Conservation (phyloP, 441 rosid genomes). For the Manihot esculenta region DNA sequence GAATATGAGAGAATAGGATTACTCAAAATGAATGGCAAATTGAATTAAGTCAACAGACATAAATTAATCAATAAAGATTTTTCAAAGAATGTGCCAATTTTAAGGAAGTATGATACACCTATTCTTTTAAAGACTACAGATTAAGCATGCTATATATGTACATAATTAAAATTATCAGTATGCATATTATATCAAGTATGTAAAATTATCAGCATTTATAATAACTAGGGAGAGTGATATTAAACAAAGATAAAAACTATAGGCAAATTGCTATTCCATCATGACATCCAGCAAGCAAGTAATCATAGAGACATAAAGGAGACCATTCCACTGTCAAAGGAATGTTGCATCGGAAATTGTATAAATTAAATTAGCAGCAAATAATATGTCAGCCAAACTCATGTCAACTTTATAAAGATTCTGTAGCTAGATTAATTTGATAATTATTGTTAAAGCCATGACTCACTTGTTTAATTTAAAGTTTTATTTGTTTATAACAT, state of each 20-base stretch:
- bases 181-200: background rate
- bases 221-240: constrained; percentile 2
- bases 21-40: background rate
- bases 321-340: constrained; percentile 97
- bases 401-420: background rate
- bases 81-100: background rate
- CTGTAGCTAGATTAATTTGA: background rate
- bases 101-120: background rate
- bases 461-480: no score
- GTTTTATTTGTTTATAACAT: no score
- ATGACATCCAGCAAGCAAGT: constrained; percentile 91
- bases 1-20: background rate
- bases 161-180: background rate
- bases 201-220: background rate
- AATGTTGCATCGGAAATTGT: constrained; percentile 40
- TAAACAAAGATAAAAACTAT: constrained; percentile 8
- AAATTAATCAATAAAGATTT: background rate
- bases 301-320: constrained; percentile 54
- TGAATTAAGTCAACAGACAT: background rate
- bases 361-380: constrained; percentile 18
- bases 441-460: no score
- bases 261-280: constrained; percentile 69
- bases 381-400: background rate
- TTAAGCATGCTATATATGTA: background rate
- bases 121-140: background rate